Base-by-base conservation (phyloP, 352 stramenopile genomes). In the Phytopythium montanum region DNA sequence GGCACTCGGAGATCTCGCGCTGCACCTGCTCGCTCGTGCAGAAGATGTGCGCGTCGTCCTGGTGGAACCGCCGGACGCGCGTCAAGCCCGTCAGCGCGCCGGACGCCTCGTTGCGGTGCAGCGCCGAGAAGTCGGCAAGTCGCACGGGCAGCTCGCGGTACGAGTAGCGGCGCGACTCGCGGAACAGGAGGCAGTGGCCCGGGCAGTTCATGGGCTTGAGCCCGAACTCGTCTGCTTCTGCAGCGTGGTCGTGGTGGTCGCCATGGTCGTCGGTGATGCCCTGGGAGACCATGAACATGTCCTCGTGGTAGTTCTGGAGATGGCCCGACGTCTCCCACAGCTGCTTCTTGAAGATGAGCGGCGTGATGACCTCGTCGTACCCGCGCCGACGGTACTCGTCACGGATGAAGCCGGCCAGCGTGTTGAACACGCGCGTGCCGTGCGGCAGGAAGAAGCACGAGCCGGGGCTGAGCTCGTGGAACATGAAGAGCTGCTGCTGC, bases 201-300 rank as follows among this genome's bases (percentile, higher is more conserved):
- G 97, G 97, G 61, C 97, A 99, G 78, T 99, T 99, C 97, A 99
- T 99, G 26, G 97, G 97, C 69, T 99, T 99, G 62, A 99, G 89
- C 54, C 97, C 96, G 72, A 98, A 99, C 42, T 97, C 68, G 48
- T 99, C 92, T 36, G 81, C 81, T 50, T 97, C 65, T 7, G 75
- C 61, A 18, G 58, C 33, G 38, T 69, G 59, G 49, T 62, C 46
- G 23, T 75, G 48, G 23, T 75, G 60, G 19, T 65, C 33, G 19
- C 68, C 38, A 3, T 62, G 55, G 33, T 68, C 49, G 28, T 66
- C 64, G 1, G 53, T 63, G 55, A 94, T 90, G 23, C 82, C 85
- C 53, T 85, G 85, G 18, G 77, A 80, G 39, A 95, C 76, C 80
- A 94, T 84, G 39, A 93, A 99, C 97, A 99, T 99, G 61, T 98